Conservation (phyloP, 192 early-diverging fungal genomes). For the Coemansia furcata region DNA sequence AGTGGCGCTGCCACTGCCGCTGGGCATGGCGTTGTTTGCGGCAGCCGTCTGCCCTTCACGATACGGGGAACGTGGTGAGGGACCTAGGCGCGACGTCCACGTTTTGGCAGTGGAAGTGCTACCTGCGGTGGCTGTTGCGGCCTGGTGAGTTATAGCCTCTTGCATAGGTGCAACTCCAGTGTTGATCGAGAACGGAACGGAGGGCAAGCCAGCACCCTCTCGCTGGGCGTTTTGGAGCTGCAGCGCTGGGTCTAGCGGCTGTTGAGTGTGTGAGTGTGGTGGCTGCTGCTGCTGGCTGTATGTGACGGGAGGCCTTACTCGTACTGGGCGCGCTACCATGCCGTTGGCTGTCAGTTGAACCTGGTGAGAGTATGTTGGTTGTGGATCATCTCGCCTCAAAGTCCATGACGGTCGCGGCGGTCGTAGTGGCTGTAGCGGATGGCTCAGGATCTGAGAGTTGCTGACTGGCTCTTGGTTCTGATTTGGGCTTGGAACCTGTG, state of each 20-base stretch:
- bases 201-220: not conserved
- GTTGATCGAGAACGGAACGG: conserved; percentile 37
- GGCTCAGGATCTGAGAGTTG: conserved; percentile 37
- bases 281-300: not conserved
- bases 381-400: conserved; percentile 38
- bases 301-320: not conserved
- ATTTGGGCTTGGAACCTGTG: not conserved
- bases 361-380: conserved; percentile 27
- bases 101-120: not conserved
- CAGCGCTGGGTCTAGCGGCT: conserved; percentile 13
- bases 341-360: conserved; percentile 37
- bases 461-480: conserved; percentile 2
- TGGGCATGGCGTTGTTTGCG: not conserved
- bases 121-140: not conserved
- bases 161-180: conserved; percentile 5
- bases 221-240: conserved; percentile 10
- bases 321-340: conserved; percentile 22
- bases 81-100: not conserved
- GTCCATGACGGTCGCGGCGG: conserved; percentile 49
- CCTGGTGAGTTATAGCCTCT: not conserved
- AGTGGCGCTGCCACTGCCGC: not conserved
- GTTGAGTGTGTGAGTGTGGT: not conserved
- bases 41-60: conserved; percentile 9
- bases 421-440: conserved; percentile 39
- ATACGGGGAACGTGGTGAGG: conserved; percentile 22